Conservation (phyloP, 441 rosid species). For the Francoa sonchifolia region DNA sequence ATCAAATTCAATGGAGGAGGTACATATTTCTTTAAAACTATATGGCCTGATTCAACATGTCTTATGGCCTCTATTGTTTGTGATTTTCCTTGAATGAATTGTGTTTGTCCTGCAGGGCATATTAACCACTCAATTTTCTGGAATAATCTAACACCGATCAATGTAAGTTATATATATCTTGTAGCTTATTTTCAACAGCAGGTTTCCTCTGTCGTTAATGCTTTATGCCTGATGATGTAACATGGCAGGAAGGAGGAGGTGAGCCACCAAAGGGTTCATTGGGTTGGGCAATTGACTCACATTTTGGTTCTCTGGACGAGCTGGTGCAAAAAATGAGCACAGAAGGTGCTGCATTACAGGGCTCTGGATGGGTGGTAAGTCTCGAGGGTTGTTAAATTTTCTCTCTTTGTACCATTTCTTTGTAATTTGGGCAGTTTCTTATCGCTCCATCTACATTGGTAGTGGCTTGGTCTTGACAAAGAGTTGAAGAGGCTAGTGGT, state of each 20-base stretch:
- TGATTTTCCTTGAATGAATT: constrained; percentile 1
- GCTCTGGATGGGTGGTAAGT: constrained; percentile 99
- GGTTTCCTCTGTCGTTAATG: background rate
- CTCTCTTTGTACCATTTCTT: background rate
- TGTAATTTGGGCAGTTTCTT: constrained; percentile 1
- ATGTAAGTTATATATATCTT: constrained; percentile 30
- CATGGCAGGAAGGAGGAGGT: constrained; percentile 83
- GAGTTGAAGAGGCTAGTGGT: constrained; percentile 74
- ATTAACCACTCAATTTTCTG: constrained; percentile 88
- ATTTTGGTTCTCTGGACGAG: constrained; percentile 71
- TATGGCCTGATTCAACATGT: too few species aligned
- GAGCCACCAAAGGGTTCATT: constrained; percentile 68
- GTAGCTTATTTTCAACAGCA: too few species aligned
- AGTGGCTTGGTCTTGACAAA: constrained; percentile 94
- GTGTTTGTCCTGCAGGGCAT: constrained; percentile 48
- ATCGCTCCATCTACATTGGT: background rate
- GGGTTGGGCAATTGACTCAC: constrained; percentile 62
- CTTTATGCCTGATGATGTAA: background rate
- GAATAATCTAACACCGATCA: constrained; percentile 68
- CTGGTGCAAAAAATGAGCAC: constrained; percentile 62
- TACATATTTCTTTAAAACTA: too few species aligned
- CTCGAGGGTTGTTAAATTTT: constrained; percentile 6
- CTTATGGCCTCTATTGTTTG: too few species aligned
- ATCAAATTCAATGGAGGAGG: constrained; percentile 99
- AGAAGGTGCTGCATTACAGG: constrained; percentile 94